Evolutionary conservation across 1,284 basidiomycete species (phyloP).

Genomic region (Heterobasidion annosum): DNA sequence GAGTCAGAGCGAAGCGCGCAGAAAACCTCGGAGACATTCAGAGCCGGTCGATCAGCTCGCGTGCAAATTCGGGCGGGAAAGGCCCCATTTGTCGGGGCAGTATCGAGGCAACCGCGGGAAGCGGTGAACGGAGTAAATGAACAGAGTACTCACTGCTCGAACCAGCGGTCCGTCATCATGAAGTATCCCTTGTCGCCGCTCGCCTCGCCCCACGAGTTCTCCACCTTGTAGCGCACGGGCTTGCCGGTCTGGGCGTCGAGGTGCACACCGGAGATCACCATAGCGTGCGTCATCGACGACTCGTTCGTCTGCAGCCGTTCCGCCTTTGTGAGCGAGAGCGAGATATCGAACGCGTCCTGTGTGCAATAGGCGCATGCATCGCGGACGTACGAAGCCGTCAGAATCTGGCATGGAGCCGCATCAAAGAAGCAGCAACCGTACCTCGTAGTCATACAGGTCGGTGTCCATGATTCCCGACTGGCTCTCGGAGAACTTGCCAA

Average conservation of each 20-base stretch:
- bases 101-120: neutral
- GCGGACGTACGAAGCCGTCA: neutral
- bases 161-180: slow-evolving; percentile 90
- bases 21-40: neutral
- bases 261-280: slow-evolving; percentile 92
- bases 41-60: neutral
- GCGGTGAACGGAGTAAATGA: neutral
- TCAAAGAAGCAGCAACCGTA: slow-evolving; percentile 18
- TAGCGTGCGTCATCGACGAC: slow-evolving; percentile 86
- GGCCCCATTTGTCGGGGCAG: no score
- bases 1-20: neutral
- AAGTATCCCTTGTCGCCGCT: slow-evolving; percentile 85
- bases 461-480: slow-evolving; percentile 80
- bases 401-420: neutral
- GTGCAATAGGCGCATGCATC: neutral
- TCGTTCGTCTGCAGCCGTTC: slow-evolving; percentile 79
- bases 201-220: slow-evolving; percentile 90
- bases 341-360: slow-evolving; percentile 49
- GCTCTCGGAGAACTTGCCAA: slow-evolving; percentile 71
- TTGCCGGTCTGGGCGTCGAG: slow-evolving; percentile 63
- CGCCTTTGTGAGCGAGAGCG: slow-evolving; percentile 65
- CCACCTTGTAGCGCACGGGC: slow-evolving; percentile 85
- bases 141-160: slow-evolving; percentile 62
- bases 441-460: slow-evolving; percentile 75
- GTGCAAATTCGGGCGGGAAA: no score